Evolutionary conservation across 495 filamentous ascomycete species (phyloP), one percentile per base, ranked within the genome.

Genomic region (Platismatia glauca): DNA sequence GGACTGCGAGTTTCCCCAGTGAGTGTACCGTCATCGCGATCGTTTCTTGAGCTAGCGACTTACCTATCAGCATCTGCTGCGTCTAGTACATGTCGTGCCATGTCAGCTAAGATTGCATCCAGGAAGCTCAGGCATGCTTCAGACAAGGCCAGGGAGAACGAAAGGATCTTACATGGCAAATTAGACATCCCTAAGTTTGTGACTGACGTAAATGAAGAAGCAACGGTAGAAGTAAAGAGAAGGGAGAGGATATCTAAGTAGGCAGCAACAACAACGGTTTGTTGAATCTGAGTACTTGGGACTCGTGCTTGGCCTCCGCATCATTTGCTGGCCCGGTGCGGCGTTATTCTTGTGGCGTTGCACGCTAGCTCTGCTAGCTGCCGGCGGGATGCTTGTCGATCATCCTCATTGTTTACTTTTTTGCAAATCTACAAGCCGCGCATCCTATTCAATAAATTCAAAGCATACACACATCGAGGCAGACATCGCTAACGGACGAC

Each of bases 61-160:
- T 66, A 96, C 92, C 89, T 95, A 78, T 98, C 94, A 64, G 91
- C 94, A 78, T 98, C 94, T 58, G 92, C 91, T 70, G 94, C 94
- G 80, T 97, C 94, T 98, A 75, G 66, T 46, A 61, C 46, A 43
- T 35, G 39, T 27, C 35, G 35, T 16, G 43, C 46, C 58, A 59
- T 60, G 52, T 70, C 29, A 70, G 68, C 62, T 15, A 22, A n/a
- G 7, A 13, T 39, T 37, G 58, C 20, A 27, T 29, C 24, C 18
- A 58, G 57, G 34, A 35, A 52, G 48, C 20, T 53, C 48, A 20
- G 13, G 4, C 29, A 43, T 11, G 9, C 33, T 34, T 34, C 79
- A 15, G 9, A 15, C 9, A 4, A 16, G 24, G 18, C 3, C 13
- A 0, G 15, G 22, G 16, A 53, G 16, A 39, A 29, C 15, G 11